Evolutionary conservation across 192 early-diverging fungal genomes (phyloP).

Genomic region (Linnemannia hyalina): DNA sequence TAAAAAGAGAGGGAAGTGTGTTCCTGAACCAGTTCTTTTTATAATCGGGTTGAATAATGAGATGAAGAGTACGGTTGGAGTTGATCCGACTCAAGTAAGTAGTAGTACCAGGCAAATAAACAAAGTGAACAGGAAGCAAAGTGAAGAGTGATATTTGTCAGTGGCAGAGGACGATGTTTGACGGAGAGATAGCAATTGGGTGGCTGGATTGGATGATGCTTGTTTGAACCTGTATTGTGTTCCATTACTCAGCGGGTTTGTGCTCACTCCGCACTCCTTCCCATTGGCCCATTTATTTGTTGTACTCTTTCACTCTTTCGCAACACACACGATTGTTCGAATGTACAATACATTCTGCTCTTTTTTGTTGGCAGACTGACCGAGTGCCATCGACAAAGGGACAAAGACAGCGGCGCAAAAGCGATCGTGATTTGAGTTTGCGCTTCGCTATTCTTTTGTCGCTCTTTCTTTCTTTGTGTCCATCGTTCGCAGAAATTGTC

Average conservation of each 20-base stretch:
- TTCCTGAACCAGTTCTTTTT: not conserved
- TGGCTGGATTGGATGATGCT: slow-evolving; percentile 1
- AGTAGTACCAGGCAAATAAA: not conserved
- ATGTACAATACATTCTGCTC: not conserved
- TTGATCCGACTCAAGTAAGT: not conserved
- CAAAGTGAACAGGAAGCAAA: slow-evolving; percentile 5
- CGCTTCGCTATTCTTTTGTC: not conserved
- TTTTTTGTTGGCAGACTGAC: not conserved
- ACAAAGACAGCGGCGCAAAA: not conserved
- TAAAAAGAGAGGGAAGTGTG: not conserved
- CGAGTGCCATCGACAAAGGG: too few relatives aligned
- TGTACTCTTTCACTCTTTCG: not conserved
- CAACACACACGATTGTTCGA: not conserved
- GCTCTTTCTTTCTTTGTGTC: not conserved
- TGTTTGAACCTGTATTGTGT: too few relatives aligned
- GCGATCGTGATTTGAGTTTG: not conserved
- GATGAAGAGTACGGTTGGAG: not conserved
- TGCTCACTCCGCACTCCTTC: not conserved
- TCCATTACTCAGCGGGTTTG: not conserved
- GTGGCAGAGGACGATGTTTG: not conserved
- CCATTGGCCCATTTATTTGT: not conserved
- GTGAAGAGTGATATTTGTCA: slow-evolving; percentile 1
- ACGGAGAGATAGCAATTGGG: slow-evolving; percentile 1
- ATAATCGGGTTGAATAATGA: not conserved
- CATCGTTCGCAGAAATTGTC: not conserved